Percentiles rank a stretch among this genome's conserved stretches.
Conservation (phyloP, 23 red algal genomes). For the Cyanidium caldarium region DNA sequence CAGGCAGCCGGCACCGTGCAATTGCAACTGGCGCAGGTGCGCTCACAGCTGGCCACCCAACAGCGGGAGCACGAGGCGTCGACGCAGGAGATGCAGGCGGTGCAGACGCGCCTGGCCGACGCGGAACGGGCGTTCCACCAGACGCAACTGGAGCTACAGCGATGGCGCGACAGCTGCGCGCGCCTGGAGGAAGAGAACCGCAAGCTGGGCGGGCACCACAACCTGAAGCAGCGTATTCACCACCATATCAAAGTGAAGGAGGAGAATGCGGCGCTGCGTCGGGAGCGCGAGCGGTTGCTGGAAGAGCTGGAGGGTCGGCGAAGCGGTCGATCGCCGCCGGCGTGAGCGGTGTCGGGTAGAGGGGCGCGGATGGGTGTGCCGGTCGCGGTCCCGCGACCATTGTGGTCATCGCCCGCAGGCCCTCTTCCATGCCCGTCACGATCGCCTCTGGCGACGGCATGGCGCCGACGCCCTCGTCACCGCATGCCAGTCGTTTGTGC, state of each 20-base stretch:
- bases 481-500: conserved; percentile 62
- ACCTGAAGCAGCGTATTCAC: not conserved
- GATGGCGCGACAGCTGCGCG: too few relatives aligned
- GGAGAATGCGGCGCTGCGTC: not conserved
- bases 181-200: conserved; percentile 3
- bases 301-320: not conserved
- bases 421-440: conserved; percentile 7
- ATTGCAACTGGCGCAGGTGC: not conserved
- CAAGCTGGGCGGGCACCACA: conserved; percentile 5
- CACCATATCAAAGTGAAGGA: conserved; percentile 1
- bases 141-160: not conserved
- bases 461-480: conserved; percentile 61
- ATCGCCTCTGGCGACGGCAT: conserved; percentile 53
- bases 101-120: not conserved
- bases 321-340: not conserved
- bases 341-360: not conserved
- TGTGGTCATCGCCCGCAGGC: not conserved
- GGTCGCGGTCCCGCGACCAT: not conserved
- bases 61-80: not conserved
- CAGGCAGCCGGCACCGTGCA: not conserved
- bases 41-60: not conserved
- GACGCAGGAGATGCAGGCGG: not conserved
- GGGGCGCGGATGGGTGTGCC: not conserved
- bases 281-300: not conserved
- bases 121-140: not conserved